Base-by-base conservation (phyloP, 2,329 filamentous ascomycete genomes). In the Paecilomyces sp. region DNA sequence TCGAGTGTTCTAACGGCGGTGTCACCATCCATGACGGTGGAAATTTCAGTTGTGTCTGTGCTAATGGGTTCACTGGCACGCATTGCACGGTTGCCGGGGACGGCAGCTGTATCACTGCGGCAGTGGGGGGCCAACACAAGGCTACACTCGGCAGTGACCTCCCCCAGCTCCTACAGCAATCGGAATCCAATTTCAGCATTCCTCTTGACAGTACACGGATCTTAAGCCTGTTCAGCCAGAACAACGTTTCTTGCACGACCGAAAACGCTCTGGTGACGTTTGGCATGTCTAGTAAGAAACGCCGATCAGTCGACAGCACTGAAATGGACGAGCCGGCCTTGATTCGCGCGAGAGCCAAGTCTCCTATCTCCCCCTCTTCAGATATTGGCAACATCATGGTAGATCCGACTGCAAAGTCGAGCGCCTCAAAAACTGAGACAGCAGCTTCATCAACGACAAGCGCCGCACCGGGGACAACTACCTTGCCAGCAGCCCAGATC, bases 241-340 rank as follows among this genome's bases (percentile, higher is more conserved):
- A 83, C 33, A 88, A 88, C 64, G 79, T 96, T 15, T 92, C 89
- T 58, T 99, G 94, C 74, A 85, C 85, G 8, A 85, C 88, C 0
- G 89, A 97, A 72, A 97, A 97, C 68, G 88, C 91, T 0, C 81
- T 99, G 3, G 88, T 97, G 15, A 91, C 90, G 0, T 96, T 97
- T 72, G 84, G 90, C 65, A 88, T 87, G 61, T 71, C 69, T 51
- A 69, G 65, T 64, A 69, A 68, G 47, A 69, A 65, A 56, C 68
- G 71, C 30, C 72, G 71, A 52, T 61, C 65, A 30, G 30, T 66
- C 18, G 47, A 15, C n/a, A 24, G 12, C 30, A 52, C 25, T 13
- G 13, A 13, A 13, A 18, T 18, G 4, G 57, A 30, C 1, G 24
- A n/a, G 3, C n/a, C 33, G 2, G 28, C 12, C n/a, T 25, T 28